phyloP scores from a whole-genome alignment of 2,329 filamentous ascomycete species.

The Aureobasidium sp. region DNA sequence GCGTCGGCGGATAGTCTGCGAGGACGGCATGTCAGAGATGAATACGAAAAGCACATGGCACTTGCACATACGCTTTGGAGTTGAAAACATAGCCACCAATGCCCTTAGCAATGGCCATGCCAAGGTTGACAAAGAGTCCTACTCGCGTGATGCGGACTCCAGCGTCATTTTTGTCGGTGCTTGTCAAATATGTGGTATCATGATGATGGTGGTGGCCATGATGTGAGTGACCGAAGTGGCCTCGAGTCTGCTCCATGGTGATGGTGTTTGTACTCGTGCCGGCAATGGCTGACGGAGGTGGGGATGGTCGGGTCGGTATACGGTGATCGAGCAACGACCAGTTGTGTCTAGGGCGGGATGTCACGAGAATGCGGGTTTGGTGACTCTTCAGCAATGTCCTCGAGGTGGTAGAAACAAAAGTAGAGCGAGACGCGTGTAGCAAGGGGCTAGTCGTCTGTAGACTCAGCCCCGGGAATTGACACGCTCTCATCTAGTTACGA shows the following conservation, averaged over 20 bases:
- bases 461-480: slow-evolving; percentile 12
- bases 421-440: slow-evolving; percentile 5
- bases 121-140: slow-evolving; percentile 79
- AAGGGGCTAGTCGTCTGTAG: slow-evolving; percentile 13
- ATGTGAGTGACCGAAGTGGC: slow-evolving; percentile 40
- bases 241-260: slow-evolving; percentile 23
- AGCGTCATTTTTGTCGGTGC: slow-evolving; percentile 80
- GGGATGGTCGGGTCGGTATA: slow-evolving; percentile 3
- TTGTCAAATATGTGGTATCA: slow-evolving; percentile 77
- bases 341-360: slow-evolving; percentile 20
- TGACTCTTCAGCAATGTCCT: neutral
- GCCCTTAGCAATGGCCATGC: slow-evolving; percentile 91
- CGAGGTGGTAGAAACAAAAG: neutral
- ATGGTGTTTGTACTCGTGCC: slow-evolving; percentile 6
- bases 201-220: slow-evolving; percentile 63
- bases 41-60: neutral
- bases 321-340: slow-evolving; percentile 29
- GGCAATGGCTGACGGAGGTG: neutral
- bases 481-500: slow-evolving; percentile 3
- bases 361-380: neutral
- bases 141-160: slow-evolving; percentile 90
- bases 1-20: slow-evolving; percentile 59
- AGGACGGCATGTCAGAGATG: neutral
- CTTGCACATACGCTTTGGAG: slow-evolving; percentile 55
- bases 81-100: slow-evolving; percentile 90